Evolutionary conservation across 2,329 filamentous ascomycete species (phyloP).

Genomic region (Periconia digitata): DNA sequence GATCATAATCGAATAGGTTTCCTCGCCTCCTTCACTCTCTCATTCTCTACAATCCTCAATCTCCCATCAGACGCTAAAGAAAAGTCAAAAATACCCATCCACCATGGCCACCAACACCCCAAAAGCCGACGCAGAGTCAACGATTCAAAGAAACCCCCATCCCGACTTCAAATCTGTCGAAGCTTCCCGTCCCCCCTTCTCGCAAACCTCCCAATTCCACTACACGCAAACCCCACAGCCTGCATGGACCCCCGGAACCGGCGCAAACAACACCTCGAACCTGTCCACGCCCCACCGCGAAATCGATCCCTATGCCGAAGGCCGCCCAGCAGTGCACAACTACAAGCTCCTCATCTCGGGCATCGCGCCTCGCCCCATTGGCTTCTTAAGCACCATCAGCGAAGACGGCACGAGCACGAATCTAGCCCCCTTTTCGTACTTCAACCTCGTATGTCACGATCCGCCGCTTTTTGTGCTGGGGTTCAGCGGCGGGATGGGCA

Average conservation of each 20-base stretch:
- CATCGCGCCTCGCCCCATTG: slow-evolving; percentile 80
- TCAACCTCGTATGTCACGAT: slow-evolving; percentile 80
- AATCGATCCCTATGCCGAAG: slow-evolving; percentile 78
- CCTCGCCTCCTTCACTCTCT: too few relatives aligned
- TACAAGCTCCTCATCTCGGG: slow-evolving; percentile 90
- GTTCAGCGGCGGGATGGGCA: slow-evolving; percentile 57
- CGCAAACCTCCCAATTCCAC: slow-evolving; percentile 51
- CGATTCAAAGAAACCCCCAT: slow-evolving; percentile 65
- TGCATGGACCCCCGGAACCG: slow-evolving; percentile 65
- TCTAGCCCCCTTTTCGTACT: slow-evolving; percentile 85
- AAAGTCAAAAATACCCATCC: too few relatives aligned
- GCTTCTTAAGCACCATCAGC: slow-evolving; percentile 60
- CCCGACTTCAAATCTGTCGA: slow-evolving; percentile 76
- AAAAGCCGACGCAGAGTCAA: slow-evolving; percentile 49
- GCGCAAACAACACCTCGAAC: slow-evolving; percentile 61
- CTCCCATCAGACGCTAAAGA: too few relatives aligned
- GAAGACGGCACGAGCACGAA: slow-evolving; percentile 69
- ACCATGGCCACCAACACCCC: slow-evolving; percentile 24
- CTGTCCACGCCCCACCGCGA: slow-evolving; percentile 65
- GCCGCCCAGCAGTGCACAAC: slow-evolving; percentile 69
- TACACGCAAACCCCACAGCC: slow-evolving; percentile 67
- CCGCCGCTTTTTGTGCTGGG: slow-evolving; percentile 78
- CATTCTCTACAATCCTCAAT: too few relatives aligned
- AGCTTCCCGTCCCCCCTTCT: slow-evolving; percentile 64
- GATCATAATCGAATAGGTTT: too few relatives aligned